Evolutionary conservation across 1,284 basidiomycete genomes (phyloP).

Genomic region (Hemileia vastatrix): DNA sequence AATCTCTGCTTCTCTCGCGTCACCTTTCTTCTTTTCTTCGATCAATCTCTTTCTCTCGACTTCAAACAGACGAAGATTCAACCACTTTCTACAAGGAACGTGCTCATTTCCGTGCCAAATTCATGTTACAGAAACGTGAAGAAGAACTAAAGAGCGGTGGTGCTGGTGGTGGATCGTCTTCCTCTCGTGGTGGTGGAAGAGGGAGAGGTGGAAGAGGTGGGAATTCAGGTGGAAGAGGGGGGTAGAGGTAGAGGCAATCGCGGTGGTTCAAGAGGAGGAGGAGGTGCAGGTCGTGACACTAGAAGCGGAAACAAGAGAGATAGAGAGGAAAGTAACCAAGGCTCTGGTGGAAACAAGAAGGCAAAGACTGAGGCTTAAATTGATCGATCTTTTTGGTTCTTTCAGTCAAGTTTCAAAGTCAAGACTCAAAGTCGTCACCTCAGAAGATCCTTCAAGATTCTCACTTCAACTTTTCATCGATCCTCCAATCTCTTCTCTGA

Average conservation of each 20-base stretch:
- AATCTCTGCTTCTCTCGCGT: neutral
- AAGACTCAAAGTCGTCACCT: too few species aligned
- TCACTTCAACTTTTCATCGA: too few species aligned
- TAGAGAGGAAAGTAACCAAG: neutral
- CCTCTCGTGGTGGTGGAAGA: neutral
- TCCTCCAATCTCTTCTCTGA: too few species aligned
- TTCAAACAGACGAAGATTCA: conserved; percentile 30
- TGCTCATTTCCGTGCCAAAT: conserved; percentile 41
- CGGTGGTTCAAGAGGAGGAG: conserved; percentile 28
- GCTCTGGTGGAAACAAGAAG: neutral
- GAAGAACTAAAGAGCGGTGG: neutral
- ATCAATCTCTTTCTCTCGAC: neutral
- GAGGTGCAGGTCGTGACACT: conserved; percentile 4
- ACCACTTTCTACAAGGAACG: conserved; percentile 37
- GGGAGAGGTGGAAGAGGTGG: conserved; percentile 22
- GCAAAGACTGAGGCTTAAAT: neutral
- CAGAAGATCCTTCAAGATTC: too few species aligned
- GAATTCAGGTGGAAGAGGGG: conserved; percentile 29
- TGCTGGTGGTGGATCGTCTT: neutral
- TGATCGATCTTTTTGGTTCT: too few species aligned
- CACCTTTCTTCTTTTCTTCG: neutral
- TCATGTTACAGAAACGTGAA: conserved; percentile 29
- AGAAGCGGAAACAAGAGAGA: conserved; percentile 20
- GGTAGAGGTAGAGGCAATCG: conserved; percentile 32
- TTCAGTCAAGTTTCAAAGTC: too few species aligned